phyloP scores from a whole-genome alignment of 495 filamentous ascomycete species.

The Hypoxylon intermedium region DNA sequence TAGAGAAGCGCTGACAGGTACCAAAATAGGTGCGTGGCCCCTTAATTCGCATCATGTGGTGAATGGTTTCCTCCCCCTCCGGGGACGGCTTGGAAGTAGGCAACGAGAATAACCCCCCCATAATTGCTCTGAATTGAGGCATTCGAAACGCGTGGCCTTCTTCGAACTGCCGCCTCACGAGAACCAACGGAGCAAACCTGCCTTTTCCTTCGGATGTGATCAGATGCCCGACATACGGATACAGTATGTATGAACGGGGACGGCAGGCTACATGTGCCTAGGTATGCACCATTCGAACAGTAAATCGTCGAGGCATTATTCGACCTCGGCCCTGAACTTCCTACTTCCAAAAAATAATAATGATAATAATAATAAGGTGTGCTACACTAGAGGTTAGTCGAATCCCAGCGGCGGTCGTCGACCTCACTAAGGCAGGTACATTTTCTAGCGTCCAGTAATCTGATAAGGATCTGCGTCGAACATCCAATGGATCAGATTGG shows the following conservation, averaged over 20 bases:
- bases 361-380: no score
- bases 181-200: background rate
- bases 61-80: background rate
- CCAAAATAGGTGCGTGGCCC: constrained; percentile 14
- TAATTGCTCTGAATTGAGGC: background rate
- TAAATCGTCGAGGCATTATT: no score
- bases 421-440: background rate
- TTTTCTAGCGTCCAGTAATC: background rate
- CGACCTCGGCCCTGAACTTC: no score
- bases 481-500: constrained; percentile 20
- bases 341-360: no score
- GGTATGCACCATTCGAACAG: background rate
- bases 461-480: constrained; percentile 14
- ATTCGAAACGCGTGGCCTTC: background rate
- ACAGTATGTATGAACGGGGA: no score
- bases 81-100: background rate
- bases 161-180: background rate
- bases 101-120: background rate
- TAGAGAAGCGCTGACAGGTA: constrained; percentile 2
- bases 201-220: constrained; percentile 8
- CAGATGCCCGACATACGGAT: background rate
- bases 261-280: background rate
- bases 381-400: background rate
- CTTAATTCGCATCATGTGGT: constrained; percentile 9
- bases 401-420: constrained; percentile 5